Evolutionary conservation across 768 basidiomycete species (phyloP).

Genomic region (Mycena galericulata): DNA sequence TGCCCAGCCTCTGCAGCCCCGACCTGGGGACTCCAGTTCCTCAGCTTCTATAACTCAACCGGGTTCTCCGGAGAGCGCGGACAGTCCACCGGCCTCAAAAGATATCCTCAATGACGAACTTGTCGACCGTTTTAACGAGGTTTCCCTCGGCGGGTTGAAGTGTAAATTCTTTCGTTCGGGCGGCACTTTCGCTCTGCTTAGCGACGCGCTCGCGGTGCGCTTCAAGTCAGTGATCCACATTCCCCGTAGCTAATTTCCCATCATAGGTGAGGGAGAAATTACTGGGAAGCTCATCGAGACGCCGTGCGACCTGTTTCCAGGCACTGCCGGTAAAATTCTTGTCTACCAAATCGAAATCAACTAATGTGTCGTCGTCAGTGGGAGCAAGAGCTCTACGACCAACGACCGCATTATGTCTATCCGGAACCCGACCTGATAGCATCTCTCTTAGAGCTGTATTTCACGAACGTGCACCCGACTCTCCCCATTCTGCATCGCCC

Average conservation of each 20-base stretch:
- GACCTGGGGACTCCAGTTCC: not conserved
- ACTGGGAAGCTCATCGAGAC: not conserved
- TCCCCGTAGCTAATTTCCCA: not conserved
- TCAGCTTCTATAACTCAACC: too few species aligned
- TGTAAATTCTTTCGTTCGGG: slow-evolving; percentile 3
- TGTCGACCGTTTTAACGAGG: slow-evolving; percentile 3
- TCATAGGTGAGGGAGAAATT: slow-evolving; percentile 18
- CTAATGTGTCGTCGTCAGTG: slow-evolving; percentile 16
- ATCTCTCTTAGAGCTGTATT: slow-evolving; percentile 62
- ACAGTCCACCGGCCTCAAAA: too few species aligned
- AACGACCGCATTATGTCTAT: slow-evolving; percentile 38
- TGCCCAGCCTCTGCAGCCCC: slow-evolving; percentile 17
- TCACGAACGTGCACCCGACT: slow-evolving; percentile 53
- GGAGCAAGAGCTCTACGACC: slow-evolving; percentile 22
- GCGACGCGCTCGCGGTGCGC: slow-evolving; percentile 24
- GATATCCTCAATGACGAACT: slow-evolving; percentile 5
- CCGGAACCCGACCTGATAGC: slow-evolving; percentile 51
- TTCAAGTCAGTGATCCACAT: not conserved
- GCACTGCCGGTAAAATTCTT: slow-evolving; percentile 13
- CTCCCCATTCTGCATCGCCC: slow-evolving; percentile 55
- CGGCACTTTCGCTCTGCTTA: slow-evolving; percentile 25
- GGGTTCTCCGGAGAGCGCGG: too few species aligned
- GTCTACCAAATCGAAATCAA: not conserved
- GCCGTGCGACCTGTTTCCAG: slow-evolving; percentile 4
- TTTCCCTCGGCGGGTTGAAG: not conserved